Base-by-base conservation (phyloP, 2,329 filamentous ascomycete genomes). In the Botrytis pseudocinerea region DNA sequence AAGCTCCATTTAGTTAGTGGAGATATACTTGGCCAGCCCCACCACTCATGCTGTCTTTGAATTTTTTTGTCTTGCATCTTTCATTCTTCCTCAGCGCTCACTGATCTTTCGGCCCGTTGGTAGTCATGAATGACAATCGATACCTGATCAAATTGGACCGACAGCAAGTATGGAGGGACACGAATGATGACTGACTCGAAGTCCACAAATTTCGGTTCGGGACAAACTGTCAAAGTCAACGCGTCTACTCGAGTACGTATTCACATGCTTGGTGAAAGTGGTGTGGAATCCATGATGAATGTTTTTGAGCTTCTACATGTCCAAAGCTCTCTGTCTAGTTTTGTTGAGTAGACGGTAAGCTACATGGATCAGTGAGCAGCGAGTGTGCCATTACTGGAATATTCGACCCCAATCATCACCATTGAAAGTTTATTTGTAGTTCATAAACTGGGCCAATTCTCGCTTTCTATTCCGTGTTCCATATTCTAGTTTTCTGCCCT, bases 351-450 rank as follows among this genome's bases (percentile, higher is more conserved):
- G 22, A n/a, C 35, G 35, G 35, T 35, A 62, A 62, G 35, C 35
- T 62, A 42, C 25, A n/a, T 42, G 35, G 38, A 40, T 40, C 6
- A 62, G 38, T 40, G 35, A 40, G 22, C 22, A 62, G 18, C 12
- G 35, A 40, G 35, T 16, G 16, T 62, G 40, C 60, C 35, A n/a
- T 40, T 35, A 9, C 40, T 40, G 38, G 38, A 38, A 62, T 62
- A 40, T 10, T 35, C 35, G 38, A 57, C 51, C 6, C 51, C 25
- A 40, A n/a, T 40, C 22, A 40, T n/a, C 25, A 62, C 14, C 22
- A 62, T 35, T 61, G 22, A 61, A 61, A 40, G 38, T 61, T 38
- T 61, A 61, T 40, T 25, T 61, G 35, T 61, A 61, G 14, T 61
- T 61, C 38, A 61, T 40, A 6, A 25, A 61, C 35, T 57, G 51